These are phyloP conservation scores for Daldinia bambusicola DNA, from an alignment of 495 filamentous ascomycete species.

Conservation along the genomic window DNA sequence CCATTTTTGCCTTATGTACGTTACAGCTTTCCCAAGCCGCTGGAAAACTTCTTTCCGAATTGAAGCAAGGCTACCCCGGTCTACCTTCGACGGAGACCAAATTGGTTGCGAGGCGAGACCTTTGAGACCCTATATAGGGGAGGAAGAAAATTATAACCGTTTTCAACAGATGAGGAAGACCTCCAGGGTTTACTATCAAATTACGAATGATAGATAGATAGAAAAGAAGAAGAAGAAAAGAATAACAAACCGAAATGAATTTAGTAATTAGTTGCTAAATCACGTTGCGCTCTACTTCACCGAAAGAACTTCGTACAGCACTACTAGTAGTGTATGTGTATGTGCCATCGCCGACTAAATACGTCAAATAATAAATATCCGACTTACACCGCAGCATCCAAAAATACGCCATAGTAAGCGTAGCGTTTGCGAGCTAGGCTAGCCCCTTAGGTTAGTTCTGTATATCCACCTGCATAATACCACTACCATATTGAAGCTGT, in stretches of 20 bases:
- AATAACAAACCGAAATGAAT: slow-evolving; percentile 17
- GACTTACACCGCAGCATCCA: slow-evolving; percentile 24
- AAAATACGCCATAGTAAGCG: slow-evolving; percentile 35
- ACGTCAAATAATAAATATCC: slow-evolving; percentile 22
- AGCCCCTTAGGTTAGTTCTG: background rate
- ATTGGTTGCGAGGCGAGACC: slow-evolving; percentile 4
- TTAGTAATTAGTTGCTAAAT: background rate
- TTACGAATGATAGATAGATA: too few relatives aligned
- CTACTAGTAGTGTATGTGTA: background rate
- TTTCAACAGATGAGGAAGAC: background rate
- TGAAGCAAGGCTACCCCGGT: slow-evolving; percentile 37
- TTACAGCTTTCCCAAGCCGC: slow-evolving; percentile 36
- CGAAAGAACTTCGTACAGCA: slow-evolving; percentile 21
- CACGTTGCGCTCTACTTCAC: slow-evolving; percentile 12
- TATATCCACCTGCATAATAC: slow-evolving; percentile 24
- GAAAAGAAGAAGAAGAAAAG: background rate
- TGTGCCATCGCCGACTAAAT: slow-evolving; percentile 5
- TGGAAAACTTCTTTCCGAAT: slow-evolving; percentile 42
- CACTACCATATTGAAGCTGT: too few relatives aligned
- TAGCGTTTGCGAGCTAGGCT: slow-evolving; percentile 20
- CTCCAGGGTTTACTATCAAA: background rate
- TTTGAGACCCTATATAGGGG: background rate
- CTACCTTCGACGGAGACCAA: slow-evolving; percentile 13
- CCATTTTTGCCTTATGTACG: slow-evolving; percentile 23
- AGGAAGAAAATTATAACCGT: background rate